Conservation (phyloP, 331 rosid genomes). For the Cydonia oblonga region DNA sequence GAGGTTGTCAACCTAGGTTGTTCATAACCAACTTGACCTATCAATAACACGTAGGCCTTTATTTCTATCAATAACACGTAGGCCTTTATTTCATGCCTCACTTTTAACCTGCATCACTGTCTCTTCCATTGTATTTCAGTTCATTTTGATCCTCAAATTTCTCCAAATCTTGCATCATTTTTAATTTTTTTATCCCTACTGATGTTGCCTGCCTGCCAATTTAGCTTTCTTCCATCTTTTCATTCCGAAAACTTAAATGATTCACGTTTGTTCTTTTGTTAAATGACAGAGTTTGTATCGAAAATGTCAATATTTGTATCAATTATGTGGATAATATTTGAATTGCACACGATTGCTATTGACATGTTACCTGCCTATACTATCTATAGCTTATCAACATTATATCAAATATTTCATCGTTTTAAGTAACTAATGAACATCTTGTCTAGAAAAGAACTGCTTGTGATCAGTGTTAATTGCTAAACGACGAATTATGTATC, state of each 20-base stretch:
- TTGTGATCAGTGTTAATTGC: no score
- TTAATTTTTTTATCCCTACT: conserved; percentile 19
- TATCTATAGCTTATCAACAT: no score
- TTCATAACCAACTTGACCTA: conserved; percentile 40
- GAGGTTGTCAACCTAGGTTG: conserved; percentile 51
- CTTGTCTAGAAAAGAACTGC: no score
- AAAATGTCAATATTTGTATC: no score
- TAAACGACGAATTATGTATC: no score
- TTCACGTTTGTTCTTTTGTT: no score
- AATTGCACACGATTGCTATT: no score
- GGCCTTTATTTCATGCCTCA: conserved; percentile 31
- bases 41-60: conserved; percentile 8
- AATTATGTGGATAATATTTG: no score
- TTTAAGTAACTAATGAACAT: no score
- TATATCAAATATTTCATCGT: no score
- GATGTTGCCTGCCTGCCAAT: background rate
- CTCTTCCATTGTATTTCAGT: conserved; percentile 28
- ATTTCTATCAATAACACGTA: conserved; percentile 16
- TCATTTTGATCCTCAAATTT: conserved; percentile 1
- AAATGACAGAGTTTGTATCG: no score
- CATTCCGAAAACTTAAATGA: background rate
- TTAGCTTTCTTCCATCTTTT: background rate
- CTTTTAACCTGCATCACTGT: conserved; percentile 46
- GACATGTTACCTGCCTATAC: no score
- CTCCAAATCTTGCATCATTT: conserved; percentile 23